Conservation (phyloP, 768 basidiomycete genomes). For the Heimioporus sp. region DNA sequence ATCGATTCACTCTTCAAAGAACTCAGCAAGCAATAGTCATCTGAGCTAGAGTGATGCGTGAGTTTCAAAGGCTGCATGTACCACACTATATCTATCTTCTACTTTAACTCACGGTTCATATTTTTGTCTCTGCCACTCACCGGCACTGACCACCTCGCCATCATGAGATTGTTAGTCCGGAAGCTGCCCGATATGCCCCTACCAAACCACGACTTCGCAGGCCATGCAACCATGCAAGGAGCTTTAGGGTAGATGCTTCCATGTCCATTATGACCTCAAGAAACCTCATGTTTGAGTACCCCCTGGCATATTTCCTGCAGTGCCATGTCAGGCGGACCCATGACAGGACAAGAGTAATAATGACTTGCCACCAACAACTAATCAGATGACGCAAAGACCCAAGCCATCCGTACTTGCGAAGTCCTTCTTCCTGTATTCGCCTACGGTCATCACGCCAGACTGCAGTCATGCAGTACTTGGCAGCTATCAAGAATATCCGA, state of each 20-base stretch:
- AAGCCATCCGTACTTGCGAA: conserved; percentile 44
- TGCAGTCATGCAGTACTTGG: conserved; percentile 80
- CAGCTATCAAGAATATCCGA: conserved; percentile 89
- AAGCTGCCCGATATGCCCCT: conserved; percentile 70
- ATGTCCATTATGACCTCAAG: conserved; percentile 65
- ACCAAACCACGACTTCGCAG: conserved; percentile 55
- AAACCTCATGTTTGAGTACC: conserved; percentile 49
- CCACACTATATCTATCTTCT: conserved; percentile 1
- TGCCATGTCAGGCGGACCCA: conserved; percentile 1
- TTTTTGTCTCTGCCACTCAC: background rate
- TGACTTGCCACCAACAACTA: conserved; percentile 72
- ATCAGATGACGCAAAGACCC: conserved; percentile 50
- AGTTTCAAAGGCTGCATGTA: too few relatives aligned
- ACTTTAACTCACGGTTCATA: background rate
- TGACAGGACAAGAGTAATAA: background rate
- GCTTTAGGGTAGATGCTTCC: conserved; percentile 53
- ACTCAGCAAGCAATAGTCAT: conserved; percentile 17
- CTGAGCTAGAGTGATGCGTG: background rate
- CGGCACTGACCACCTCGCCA: background rate
- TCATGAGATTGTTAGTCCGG: conserved; percentile 49
- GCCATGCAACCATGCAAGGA: conserved; percentile 63
- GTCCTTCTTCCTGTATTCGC: conserved; percentile 49
- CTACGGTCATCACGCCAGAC: conserved; percentile 72
- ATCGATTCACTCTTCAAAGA: conserved; percentile 53
- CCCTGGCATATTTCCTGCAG: conserved; percentile 57